Evolutionary conservation across 139 green algal species (phyloP).

Genomic region (Coelastrella sp.): DNA sequence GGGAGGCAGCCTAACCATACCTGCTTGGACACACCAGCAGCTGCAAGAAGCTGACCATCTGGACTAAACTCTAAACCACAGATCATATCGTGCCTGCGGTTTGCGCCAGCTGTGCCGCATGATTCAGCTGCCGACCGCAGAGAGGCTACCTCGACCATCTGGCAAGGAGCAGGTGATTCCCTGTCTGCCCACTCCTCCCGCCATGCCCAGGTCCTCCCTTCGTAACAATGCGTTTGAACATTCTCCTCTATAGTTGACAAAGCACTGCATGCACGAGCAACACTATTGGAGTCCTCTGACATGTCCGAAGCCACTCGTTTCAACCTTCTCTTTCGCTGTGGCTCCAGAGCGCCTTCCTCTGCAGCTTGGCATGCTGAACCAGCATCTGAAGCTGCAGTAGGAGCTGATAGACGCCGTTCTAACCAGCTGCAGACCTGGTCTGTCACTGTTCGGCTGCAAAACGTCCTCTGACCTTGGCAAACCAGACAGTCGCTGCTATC

Average conservation of each 20-base stretch:
- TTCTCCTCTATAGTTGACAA: neutral
- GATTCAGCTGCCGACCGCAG: constrained; percentile 11
- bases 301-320: neutral
- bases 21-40: constrained; percentile 80
- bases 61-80: constrained; percentile 80
- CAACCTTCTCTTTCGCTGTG: constrained; percentile 13
- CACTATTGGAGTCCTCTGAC: neutral
- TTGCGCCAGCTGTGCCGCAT: neutral
- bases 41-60: constrained; percentile 70
- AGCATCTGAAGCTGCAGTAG: neutral
- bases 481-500: constrained; percentile 57
- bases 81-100: constrained; percentile 62
- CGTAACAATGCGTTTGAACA: no score
- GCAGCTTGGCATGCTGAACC: neutral
- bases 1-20: neutral
- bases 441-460: constrained; percentile 22
- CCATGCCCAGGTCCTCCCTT: no score
- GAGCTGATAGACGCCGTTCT: constrained; percentile 15
- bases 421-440: constrained; percentile 22
- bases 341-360: neutral
- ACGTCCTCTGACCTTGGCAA: constrained; percentile 47
- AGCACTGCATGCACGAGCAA: neutral
- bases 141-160: constrained; percentile 3
- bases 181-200: constrained; percentile 3
- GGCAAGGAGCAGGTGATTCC: constrained; percentile 11